These are phyloP conservation scores for Diaporthe aspalathi DNA, from an alignment of 2,329 filamentous ascomycete genomes.

Conservation along the genomic window DNA sequence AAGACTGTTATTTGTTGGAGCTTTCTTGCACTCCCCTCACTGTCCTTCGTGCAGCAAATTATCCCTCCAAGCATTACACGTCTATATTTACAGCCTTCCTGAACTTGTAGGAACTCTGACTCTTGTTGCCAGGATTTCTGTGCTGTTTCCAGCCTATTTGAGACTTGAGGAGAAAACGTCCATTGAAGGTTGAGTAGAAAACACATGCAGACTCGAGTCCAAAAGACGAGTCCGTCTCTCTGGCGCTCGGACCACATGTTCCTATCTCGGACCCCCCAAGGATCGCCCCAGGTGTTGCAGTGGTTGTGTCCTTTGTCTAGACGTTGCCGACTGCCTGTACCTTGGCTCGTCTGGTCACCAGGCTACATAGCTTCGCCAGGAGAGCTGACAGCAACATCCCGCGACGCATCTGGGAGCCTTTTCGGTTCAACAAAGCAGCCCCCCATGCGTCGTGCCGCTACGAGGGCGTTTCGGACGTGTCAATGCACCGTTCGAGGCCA, in stretches of 20 bases:
- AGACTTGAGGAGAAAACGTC: too few species aligned
- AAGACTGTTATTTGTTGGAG: background rate
- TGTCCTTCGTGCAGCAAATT: background rate
- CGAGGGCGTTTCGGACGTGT: conserved; percentile 75
- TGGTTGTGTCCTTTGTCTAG: conserved; percentile 6
- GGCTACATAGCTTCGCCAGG: conserved; percentile 21
- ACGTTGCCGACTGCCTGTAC: conserved; percentile 20
- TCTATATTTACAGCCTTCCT: background rate
- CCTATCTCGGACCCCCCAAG: conserved; percentile 31
- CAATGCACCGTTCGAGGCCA: conserved; percentile 70
- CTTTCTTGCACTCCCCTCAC: background rate
- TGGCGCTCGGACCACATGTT: conserved; percentile 30
- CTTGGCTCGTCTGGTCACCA: conserved; percentile 25
- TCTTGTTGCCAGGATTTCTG: background rate
- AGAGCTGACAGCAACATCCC: conserved; percentile 3
- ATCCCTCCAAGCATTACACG: background rate
- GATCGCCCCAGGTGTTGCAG: background rate
- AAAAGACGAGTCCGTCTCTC: background rate
- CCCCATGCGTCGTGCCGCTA: conserved; percentile 79
- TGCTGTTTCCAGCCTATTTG: background rate
- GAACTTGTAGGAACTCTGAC: background rate
- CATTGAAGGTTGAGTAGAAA: too few species aligned
- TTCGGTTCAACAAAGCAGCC: conserved; percentile 35
- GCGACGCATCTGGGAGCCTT: conserved; percentile 32
- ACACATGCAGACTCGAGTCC: background rate